phyloP scores from a whole-genome alignment of 805 yeast genomes.

The Candida ficus region DNA sequence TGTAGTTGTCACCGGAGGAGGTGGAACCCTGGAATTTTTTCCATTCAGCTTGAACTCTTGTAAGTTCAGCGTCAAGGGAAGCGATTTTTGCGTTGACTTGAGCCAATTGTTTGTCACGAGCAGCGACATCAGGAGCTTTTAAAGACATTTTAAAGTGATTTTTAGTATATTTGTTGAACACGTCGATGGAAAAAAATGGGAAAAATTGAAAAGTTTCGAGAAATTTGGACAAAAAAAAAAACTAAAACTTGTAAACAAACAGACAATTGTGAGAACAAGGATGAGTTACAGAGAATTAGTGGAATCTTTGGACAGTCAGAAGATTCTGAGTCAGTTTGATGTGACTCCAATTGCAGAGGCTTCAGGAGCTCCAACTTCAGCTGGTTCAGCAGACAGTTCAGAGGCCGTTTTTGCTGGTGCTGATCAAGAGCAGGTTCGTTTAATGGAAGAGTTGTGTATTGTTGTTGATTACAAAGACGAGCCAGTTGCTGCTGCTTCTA shows the following conservation, averaged over 20 bases:
- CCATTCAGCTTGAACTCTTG: conserved; percentile 43
- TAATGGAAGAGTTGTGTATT: conserved; percentile 96
- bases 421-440: conserved; percentile 87
- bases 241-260: conserved; percentile 4
- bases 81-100: conserved; percentile 36
- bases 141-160: conserved; percentile 32
- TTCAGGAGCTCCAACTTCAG: conserved; percentile 48
- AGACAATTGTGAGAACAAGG: not conserved
- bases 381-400: conserved; percentile 25
- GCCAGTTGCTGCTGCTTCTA: conserved; percentile 92
- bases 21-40: conserved; percentile 29
- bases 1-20: conserved; percentile 3
- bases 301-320: conserved; percentile 39
- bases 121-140: conserved; percentile 70
- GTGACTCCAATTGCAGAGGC: conserved; percentile 58
- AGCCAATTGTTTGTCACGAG: conserved; percentile 42
- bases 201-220: not conserved
- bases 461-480: conserved; percentile 83
- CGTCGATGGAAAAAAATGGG: not conserved
- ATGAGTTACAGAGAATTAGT: conserved; percentile 47
- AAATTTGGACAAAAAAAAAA: not conserved
- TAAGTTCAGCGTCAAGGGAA: conserved; percentile 6
- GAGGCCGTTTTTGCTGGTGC: conserved; percentile 71
- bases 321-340: conserved; percentile 58
- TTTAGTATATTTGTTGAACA: not conserved